These are phyloP conservation scores for Diaporthe citri DNA, from an alignment of 2,329 filamentous ascomycete genomes.

Conservation along the genomic window DNA sequence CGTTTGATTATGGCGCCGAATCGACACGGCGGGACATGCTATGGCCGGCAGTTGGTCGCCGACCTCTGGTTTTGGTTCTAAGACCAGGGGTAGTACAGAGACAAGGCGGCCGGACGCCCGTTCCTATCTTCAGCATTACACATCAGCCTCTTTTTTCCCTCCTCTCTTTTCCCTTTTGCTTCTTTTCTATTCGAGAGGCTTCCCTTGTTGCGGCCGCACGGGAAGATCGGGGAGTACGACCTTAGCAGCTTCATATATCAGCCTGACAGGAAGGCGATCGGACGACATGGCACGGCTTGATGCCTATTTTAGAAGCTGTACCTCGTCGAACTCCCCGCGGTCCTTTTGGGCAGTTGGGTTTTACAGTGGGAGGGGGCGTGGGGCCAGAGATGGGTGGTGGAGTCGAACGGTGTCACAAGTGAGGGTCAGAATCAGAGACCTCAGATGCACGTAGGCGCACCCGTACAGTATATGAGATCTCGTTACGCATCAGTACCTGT, in stretches of 20 bases:
- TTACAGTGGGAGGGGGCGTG: background rate
- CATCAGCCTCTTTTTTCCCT: slow-evolving; percentile 7
- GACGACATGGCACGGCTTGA: slow-evolving; percentile 24
- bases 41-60: slow-evolving; percentile 26
- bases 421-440: slow-evolving; percentile 36
- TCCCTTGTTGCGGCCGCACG: slow-evolving; percentile 14
- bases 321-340: background rate
- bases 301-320: slow-evolving; percentile 9
- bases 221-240: slow-evolving; percentile 29
- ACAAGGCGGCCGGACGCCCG: slow-evolving; percentile 25
- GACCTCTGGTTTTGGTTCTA: slow-evolving; percentile 23
- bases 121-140: slow-evolving; percentile 14
- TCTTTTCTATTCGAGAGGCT: background rate
- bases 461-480: slow-evolving; percentile 47
- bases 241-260: slow-evolving; percentile 7
- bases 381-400: background rate
- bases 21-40: background rate
- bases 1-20: slow-evolving; percentile 11
- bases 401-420: slow-evolving; percentile 20
- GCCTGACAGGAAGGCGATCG: slow-evolving; percentile 2
- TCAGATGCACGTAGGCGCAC: slow-evolving; percentile 45
- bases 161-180: background rate
- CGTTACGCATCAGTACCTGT: slow-evolving; percentile 35
- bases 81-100: slow-evolving; percentile 28
- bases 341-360: background rate